phyloP scores from a whole-genome alignment of 2,329 filamentous ascomycete species.

The Aspergillus sp. region DNA sequence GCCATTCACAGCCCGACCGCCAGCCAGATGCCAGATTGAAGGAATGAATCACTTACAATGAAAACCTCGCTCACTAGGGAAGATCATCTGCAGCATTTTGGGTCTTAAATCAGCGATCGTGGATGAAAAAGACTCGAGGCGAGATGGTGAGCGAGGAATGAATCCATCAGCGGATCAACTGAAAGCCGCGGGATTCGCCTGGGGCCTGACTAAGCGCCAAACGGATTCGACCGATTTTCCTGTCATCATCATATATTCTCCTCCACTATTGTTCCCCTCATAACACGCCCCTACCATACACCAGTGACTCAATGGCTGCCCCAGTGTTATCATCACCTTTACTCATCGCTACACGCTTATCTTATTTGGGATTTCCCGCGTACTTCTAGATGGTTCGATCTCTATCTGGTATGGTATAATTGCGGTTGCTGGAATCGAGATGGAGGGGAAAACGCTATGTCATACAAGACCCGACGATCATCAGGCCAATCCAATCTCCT shows the following conservation, averaged over 20 bases:
- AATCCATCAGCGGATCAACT: slow-evolving; percentile 24
- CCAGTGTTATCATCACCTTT: not conserved
- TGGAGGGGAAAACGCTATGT: slow-evolving; percentile 13
- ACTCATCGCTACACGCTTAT: not conserved
- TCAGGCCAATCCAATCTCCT: not conserved
- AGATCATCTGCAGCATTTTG: slow-evolving; percentile 30
- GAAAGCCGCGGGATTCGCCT: slow-evolving; percentile 17
- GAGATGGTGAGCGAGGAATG: slow-evolving; percentile 9
- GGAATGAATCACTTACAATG: slow-evolving; percentile 20
- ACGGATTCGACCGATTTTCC: not conserved
- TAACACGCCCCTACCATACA: not conserved
- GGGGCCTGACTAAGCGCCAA: slow-evolving; percentile 22
- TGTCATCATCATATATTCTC: not conserved
- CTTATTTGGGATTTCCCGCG: not conserved
- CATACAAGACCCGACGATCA: slow-evolving; percentile 13
- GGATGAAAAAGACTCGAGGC: slow-evolving; percentile 9
- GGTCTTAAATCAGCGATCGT: slow-evolving; percentile 10
- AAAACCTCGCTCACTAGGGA: slow-evolving; percentile 21
- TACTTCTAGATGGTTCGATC: not conserved
- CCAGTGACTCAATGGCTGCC: not conserved
- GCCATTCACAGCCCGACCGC: slow-evolving; percentile 10
- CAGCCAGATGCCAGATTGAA: not conserved
- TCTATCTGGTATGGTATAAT: not conserved
- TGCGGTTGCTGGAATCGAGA: slow-evolving; percentile 9
- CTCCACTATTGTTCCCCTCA: not conserved